Evolutionary conservation across 345 rosid genomes (phyloP).

Genomic region (Citrus medica): DNA sequence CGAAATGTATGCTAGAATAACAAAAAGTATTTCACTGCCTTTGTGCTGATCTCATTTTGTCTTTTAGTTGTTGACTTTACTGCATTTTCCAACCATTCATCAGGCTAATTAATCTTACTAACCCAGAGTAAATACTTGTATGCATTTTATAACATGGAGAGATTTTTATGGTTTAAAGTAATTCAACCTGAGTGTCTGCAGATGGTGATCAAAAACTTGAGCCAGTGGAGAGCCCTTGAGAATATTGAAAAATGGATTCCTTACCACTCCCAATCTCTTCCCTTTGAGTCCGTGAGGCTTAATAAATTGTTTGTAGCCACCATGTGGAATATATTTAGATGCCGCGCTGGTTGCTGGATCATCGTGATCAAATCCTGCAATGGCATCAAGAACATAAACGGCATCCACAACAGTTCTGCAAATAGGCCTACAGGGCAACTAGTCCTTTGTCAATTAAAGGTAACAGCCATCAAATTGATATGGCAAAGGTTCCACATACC

Average conservation of each 20-base stretch:
- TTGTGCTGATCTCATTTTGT: too few species aligned
- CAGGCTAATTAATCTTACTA: too few species aligned
- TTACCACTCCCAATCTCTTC: constrained; percentile 35
- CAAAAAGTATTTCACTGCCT: too few species aligned
- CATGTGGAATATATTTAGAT: constrained; percentile 39
- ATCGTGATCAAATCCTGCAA: constrained; percentile 44
- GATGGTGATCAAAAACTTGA: constrained; percentile 24
- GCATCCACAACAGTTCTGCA: constrained; percentile 62
- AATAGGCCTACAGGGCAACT: constrained; percentile 37
- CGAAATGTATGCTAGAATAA: too few species aligned
- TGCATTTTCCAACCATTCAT: too few species aligned
- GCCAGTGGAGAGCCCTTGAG: neutral
- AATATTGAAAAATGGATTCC: constrained; percentile 18
- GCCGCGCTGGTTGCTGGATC: constrained; percentile 50
- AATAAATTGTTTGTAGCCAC: constrained; percentile 56
- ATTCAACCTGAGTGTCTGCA: constrained; percentile 29
- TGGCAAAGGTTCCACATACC: constrained; percentile 27
- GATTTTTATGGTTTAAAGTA: neutral
- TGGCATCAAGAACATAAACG: constrained; percentile 57
- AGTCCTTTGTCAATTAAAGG: neutral
- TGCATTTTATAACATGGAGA: too few species aligned
- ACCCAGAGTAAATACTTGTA: neutral
- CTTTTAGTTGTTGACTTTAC: too few species aligned
- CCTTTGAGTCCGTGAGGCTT: constrained; percentile 29
- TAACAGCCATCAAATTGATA: neutral